Conservation (phyloP, 495 filamentous ascomycete species). For the Neurospora cerealis region DNA sequence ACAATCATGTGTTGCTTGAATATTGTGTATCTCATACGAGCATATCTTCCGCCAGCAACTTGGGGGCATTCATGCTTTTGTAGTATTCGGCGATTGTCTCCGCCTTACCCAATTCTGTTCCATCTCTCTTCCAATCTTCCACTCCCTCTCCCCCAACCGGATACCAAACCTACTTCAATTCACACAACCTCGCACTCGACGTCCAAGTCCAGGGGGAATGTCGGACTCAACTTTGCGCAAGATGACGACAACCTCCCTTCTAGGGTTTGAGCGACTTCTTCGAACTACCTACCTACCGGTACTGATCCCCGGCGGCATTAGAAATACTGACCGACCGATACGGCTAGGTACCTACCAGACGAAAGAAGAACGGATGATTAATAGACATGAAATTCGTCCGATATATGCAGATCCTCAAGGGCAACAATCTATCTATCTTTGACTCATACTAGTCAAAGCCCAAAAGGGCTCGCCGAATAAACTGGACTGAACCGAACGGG, state of each 20-base stretch:
- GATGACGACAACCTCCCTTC: not conserved
- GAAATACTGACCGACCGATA: not conserved
- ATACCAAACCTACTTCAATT: not conserved
- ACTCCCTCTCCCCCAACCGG: not conserved
- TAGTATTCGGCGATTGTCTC: not conserved
- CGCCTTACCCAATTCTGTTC: not conserved
- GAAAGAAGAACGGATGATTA: not conserved
- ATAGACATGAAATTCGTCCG: not conserved
- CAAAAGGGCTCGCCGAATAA: not conserved
- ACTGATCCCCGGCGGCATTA: not conserved
- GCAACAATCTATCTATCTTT: not conserved
- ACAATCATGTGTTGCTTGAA: not conserved
- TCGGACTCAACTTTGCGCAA: not conserved
- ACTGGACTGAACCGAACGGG: not conserved
- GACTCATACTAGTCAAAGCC: not conserved
- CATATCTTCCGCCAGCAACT: not conserved
- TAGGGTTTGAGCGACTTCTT: not conserved
- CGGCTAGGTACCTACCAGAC: not conserved
- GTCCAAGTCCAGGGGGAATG: not conserved
- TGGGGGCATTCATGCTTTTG: not conserved
- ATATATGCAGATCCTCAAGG: not conserved
- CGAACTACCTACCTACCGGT: not conserved
- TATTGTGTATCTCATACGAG: not conserved
- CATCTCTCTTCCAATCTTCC: not conserved
- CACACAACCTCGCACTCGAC: not conserved